These are phyloP conservation scores for Aureobasidium sp. DNA, from an alignment of 2,329 filamentous ascomycete species.

Conservation along the genomic window DNA sequence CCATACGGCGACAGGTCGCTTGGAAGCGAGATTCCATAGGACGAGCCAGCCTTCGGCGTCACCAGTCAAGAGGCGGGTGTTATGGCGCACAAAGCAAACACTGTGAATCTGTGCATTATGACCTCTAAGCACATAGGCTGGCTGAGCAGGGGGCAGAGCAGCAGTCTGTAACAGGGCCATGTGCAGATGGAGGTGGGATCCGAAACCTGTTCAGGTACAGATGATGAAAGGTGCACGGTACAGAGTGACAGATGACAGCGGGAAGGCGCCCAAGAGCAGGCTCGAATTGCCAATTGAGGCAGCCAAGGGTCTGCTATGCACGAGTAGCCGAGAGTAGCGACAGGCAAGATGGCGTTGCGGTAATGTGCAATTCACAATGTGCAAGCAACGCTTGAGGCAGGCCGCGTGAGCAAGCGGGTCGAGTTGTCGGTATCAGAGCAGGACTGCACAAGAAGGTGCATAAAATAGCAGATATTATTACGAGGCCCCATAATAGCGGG, in stretches of 20 bases:
- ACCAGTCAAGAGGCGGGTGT: slow-evolving; percentile 72
- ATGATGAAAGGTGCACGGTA: slow-evolving; percentile 8
- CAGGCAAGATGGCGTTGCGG: neutral
- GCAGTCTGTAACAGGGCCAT: slow-evolving; percentile 3
- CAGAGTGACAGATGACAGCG: slow-evolving; percentile 14
- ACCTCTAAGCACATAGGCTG: slow-evolving; percentile 71
- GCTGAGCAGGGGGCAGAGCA: slow-evolving; percentile 45
- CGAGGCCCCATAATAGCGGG: neutral
- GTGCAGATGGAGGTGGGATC: neutral
- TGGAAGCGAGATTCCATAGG: slow-evolving; percentile 75
- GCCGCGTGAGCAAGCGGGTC: neutral
- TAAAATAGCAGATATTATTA: neutral
- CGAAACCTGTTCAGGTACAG: neutral
- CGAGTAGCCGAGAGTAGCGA: neutral
- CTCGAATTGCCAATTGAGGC: slow-evolving; percentile 5
- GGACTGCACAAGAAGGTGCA: neutral
- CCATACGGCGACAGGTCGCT: slow-evolving; percentile 80
- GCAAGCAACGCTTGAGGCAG: neutral
- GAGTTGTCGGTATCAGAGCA: neutral
- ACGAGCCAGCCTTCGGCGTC: slow-evolving; percentile 88
- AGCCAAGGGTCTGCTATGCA: neutral
- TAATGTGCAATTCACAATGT: neutral
- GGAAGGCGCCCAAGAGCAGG: slow-evolving; percentile 1
- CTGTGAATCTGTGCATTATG: slow-evolving; percentile 76
- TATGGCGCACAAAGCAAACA: slow-evolving; percentile 63